phyloP scores from a whole-genome alignment of 179 eudicot genomes.

The Beta corolliflora region DNA sequence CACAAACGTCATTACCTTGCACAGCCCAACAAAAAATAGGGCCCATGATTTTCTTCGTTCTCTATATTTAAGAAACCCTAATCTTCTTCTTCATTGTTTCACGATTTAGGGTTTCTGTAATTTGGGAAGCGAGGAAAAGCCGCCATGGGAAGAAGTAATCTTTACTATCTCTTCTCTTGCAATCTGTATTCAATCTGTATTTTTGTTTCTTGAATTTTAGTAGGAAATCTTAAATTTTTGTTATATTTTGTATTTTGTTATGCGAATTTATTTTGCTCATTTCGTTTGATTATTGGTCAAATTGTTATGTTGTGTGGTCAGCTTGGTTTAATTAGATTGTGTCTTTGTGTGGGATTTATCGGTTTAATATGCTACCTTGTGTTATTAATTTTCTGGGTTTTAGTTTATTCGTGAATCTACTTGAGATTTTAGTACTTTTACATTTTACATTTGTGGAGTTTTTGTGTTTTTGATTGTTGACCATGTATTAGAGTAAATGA shows the following conservation, averaged over 20 bases:
- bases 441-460: no score
- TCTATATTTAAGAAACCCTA: not conserved
- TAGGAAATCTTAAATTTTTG: not conserved
- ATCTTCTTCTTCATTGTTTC: not conserved
- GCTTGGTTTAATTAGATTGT: constrained; percentile 21
- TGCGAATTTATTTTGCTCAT: not conserved
- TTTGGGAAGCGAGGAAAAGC: not conserved
- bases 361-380: no score
- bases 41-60: not conserved
- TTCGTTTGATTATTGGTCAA: not conserved
- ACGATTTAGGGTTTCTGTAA: not conserved
- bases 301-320: constrained; percentile 35
- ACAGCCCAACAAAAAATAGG: not conserved
- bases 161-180: not conserved
- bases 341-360: no score
- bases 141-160: constrained; percentile 41
- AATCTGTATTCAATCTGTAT: not conserved
- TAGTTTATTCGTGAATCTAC: no score
- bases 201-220: not conserved
- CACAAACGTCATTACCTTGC: not conserved
- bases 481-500: constrained; percentile 44
- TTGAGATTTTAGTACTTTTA: no score
- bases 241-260: no score
- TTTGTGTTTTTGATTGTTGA: no score
- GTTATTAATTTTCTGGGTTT: no score